Evolutionary conservation across 805 yeast genomes (phyloP).

Genomic region (Metschnikowia noctiluminum): DNA sequence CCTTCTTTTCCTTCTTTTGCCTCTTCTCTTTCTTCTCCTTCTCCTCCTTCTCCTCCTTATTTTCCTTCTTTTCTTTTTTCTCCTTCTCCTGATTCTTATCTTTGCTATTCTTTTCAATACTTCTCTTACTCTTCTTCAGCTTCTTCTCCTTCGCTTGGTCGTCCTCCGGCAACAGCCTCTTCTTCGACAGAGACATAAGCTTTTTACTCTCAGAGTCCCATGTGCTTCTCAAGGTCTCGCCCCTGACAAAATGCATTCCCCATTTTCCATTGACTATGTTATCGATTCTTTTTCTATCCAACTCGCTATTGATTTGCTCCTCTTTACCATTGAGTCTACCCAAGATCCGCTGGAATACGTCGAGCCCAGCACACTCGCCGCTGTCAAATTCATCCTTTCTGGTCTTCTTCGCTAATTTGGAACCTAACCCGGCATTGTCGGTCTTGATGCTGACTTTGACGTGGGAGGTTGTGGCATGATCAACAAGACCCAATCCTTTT

Average conservation of each 20-base stretch:
- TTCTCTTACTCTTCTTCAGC: slow-evolving; percentile 2
- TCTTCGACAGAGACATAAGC: slow-evolving; percentile 17
- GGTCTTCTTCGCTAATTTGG: slow-evolving; percentile 57
- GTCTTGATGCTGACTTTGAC: slow-evolving; percentile 79
- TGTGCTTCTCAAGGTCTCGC: slow-evolving; percentile 78
- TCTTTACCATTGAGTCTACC: slow-evolving; percentile 89
- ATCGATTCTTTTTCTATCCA: slow-evolving; percentile 66
- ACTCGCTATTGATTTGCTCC: slow-evolving; percentile 56
- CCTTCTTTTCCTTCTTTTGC: slow-evolving; percentile 21
- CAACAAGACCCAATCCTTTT: slow-evolving; percentile 71
- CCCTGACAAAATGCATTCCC: slow-evolving; percentile 85
- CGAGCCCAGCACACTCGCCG: slow-evolving; percentile 87
- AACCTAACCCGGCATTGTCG: slow-evolving; percentile 87
- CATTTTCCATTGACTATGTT: slow-evolving; percentile 77
- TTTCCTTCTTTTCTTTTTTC: slow-evolving; percentile 10
- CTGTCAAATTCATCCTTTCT: slow-evolving; percentile 68
- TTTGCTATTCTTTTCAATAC: neutral
- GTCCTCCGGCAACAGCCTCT: slow-evolving; percentile 22
- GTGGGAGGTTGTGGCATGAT: slow-evolving; percentile 70
- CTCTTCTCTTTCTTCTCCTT: slow-evolving; percentile 33
- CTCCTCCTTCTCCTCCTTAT: slow-evolving; percentile 19
- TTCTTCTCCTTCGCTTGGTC: slow-evolving; percentile 22
- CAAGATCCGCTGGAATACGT: slow-evolving; percentile 85
- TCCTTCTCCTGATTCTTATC: slow-evolving; percentile 3
- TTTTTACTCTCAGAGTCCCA: slow-evolving; percentile 61